Evolutionary conservation across 2,329 filamentous ascomycete species (phyloP), one percentile per base, ranked within the genome.

Genomic region (Epichloe festucae): DNA sequence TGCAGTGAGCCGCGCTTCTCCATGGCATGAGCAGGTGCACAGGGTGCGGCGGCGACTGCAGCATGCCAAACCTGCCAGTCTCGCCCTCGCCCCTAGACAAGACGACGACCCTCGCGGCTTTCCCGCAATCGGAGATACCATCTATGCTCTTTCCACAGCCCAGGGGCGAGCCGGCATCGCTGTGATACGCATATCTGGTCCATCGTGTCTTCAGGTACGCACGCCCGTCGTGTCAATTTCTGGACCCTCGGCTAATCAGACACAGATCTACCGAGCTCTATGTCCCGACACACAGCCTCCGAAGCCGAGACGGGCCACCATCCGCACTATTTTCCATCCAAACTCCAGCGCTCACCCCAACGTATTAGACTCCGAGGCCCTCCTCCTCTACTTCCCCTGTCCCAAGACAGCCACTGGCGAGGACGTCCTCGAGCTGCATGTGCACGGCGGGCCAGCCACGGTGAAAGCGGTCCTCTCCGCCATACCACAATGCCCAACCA

Each of bases 361-460:
- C 23, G 78, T 96, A 43, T 68, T 82, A 35, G 93, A 98, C 63
- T 79, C 89, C 0, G 79, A 82, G 48, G 87, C 93, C 0, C 67
- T 97, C 12, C 74, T 95, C 2, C 76, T 97, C 31, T 87, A 85
- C 68, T 95, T 97, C 58, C 86, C 88, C 0, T 75, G 73, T 0
- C 90, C 91, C 0, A 78, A 79, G 47, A 95, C 89, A 0, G 89
- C 88, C 8, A 98, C 93, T 0, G 93, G 93, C 34, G 90, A 97
- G 64, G 89, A 96, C 62, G 75, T 97, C 1, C 76, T 98, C 2
- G 93, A 98, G 65, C 69, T 98, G 5, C 93, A 98, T 61, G 78
- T 96, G n/a, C 93, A 98, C 62, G 93, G 93, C 31, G 91, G 93
- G 0, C 77, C 83, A 3, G 93, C 93, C 2, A 89, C 93, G 5